A percentile compares a stretch with the other conserved stretches of the same genome.
Conservation (phyloP, 176 grass and related monocot genomes). For the Tuctoria greenei region DNA sequence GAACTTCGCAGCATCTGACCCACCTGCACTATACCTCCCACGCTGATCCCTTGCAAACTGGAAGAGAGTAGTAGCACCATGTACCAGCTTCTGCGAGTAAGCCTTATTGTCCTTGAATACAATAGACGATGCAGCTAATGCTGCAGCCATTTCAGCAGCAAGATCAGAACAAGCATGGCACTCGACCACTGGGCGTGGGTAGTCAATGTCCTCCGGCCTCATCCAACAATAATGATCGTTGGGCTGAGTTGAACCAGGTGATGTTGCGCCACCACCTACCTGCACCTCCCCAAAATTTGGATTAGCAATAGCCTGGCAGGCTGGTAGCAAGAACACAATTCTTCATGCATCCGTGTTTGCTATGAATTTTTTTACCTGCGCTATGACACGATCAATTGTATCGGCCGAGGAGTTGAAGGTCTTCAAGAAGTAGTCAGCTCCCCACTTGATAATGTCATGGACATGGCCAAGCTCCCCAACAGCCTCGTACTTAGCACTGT, state of each 20-base stretch:
- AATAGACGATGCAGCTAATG: conserved; percentile 87
- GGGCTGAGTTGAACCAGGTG: conserved; percentile 54
- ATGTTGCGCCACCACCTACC: conserved; percentile 59
- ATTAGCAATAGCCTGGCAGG: conserved; percentile 9
- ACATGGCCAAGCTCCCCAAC: conserved; percentile 77
- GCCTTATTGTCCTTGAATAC: conserved; percentile 92
- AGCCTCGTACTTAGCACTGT: conserved; percentile 82
- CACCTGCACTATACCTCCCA: conserved; percentile 45
- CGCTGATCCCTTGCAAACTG: conserved; percentile 74
- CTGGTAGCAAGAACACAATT: not conserved
- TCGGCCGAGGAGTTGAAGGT: conserved; percentile 85
- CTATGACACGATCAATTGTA: conserved; percentile 61
- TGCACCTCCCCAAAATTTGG: conserved; percentile 28
- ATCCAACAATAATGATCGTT: conserved; percentile 96
- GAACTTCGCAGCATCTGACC: conserved; percentile 65
- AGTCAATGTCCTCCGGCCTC: conserved; percentile 87
- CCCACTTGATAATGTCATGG: conserved; percentile 85
- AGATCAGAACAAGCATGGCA: conserved; percentile 79
- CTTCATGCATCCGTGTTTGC: not conserved
- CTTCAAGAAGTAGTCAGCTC: conserved; percentile 81
- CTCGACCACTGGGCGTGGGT: conserved; percentile 63
- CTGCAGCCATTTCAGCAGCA: conserved; percentile 79
- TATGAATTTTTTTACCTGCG: conserved; percentile 50
- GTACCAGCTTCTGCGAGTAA: conserved; percentile 92
- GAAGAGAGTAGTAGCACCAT: conserved; percentile 78